Conservation (phyloP, 306 rosid species). For the Vicia villosa region DNA sequence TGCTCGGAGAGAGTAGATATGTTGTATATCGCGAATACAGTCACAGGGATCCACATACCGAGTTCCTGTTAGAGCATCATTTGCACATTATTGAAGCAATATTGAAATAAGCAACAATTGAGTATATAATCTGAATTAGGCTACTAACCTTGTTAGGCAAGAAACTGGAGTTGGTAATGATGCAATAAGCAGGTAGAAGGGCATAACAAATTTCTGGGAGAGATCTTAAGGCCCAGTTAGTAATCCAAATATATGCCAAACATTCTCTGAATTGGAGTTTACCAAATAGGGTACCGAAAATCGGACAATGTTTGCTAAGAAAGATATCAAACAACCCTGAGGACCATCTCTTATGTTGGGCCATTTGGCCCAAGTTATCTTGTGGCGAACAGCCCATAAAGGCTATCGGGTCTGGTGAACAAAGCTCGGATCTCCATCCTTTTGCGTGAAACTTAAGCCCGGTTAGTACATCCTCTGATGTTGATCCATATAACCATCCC, state of each 20-base stretch:
- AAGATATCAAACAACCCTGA: conserved; percentile 53
- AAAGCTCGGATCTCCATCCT: conserved; percentile 67
- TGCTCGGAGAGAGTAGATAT: conserved; percentile 41
- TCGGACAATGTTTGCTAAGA: conserved; percentile 52
- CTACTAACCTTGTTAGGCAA: conserved; percentile 61
- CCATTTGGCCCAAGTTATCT: conserved; percentile 40
- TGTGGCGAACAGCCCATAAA: conserved; percentile 66
- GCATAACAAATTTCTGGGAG: conserved; percentile 58
- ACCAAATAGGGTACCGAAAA: conserved; percentile 45
- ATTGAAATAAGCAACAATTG: background rate
- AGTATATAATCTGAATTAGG: background rate
- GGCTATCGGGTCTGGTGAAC: conserved; percentile 44
- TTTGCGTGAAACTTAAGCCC: conserved; percentile 55
- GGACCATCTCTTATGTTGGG: conserved; percentile 67
- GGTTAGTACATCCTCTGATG: conserved; percentile 58
- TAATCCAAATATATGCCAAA: conserved; percentile 50
- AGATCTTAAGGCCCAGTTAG: conserved; percentile 47
- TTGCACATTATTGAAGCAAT: conserved; percentile 5
- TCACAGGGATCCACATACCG: conserved; percentile 32
- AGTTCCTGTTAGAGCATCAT: conserved; percentile 36
- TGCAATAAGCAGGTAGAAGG: conserved; percentile 57
- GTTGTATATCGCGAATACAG: conserved; percentile 38
- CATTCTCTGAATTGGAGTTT: conserved; percentile 63
- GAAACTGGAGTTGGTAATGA: conserved; percentile 60
- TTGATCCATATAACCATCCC: conserved; percentile 56